Evolutionary conservation across 83 land plant species (phyloP).

Genomic region (Larix sibirica): DNA sequence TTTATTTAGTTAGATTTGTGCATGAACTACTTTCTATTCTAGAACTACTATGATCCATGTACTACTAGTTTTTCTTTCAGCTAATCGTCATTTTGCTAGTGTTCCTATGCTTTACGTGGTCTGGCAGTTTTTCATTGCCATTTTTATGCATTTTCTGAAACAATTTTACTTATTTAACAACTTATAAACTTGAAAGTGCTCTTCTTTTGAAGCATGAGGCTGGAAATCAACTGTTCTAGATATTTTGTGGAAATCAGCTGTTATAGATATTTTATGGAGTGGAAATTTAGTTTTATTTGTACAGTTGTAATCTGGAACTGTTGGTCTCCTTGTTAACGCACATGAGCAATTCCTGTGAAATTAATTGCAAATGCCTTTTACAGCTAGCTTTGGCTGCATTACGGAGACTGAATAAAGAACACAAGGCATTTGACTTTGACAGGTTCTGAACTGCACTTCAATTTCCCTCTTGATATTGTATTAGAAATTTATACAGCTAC

Average conservation of each 20-base stretch:
- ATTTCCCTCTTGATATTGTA: background rate
- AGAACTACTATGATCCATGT: too few species aligned
- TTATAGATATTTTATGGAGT: background rate
- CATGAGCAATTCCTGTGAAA: background rate
- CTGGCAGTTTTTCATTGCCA: background rate
- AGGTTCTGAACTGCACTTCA: slow-evolving; percentile 36
- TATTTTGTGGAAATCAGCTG: background rate
- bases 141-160: background rate
- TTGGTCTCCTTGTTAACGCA: background rate
- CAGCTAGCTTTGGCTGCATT: slow-evolving; percentile 81
- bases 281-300: background rate
- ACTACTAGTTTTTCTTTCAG: too few species aligned
- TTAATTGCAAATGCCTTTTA: slow-evolving; percentile 10
- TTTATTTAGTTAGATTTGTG: too few species aligned
- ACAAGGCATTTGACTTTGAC: slow-evolving; percentile 49
- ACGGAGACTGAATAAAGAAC: slow-evolving; percentile 48
- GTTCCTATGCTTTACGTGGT: background rate
- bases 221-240: background rate
- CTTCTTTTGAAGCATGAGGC: background rate
- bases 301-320: background rate
- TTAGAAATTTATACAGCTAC: background rate
- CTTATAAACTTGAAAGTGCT: background rate
- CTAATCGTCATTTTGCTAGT: too few species aligned
- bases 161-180: background rate
- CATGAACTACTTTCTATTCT: too few species aligned